phyloP scores from a whole-genome alignment of 208 protist genomes.

The Trypanosoma rangeli region DNA sequence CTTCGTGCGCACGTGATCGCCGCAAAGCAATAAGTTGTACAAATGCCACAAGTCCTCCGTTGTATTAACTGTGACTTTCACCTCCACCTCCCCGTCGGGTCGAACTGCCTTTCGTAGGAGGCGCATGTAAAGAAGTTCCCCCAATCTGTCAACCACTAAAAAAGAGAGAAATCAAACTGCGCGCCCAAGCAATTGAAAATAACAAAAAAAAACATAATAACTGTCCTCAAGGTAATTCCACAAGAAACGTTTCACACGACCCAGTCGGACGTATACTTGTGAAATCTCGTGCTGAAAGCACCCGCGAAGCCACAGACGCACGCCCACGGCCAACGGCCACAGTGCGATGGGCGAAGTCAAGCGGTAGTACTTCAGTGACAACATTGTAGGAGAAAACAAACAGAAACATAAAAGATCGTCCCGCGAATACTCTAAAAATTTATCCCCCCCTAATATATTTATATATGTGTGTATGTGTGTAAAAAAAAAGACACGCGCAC shows the following conservation, averaged over 20 bases:
- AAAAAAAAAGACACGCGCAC: too few species aligned
- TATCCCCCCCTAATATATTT: too few species aligned
- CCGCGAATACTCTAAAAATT: too few species aligned
- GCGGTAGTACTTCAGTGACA: not conserved
- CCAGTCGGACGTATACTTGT: too few species aligned
- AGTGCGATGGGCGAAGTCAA: too few species aligned
- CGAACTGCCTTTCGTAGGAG: conserved; percentile 48
- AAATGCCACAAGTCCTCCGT: conserved; percentile 97
- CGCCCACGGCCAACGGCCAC: too few species aligned
- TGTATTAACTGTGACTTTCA: conserved; percentile 83
- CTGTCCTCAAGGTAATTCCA: too few species aligned
- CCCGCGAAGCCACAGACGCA: too few species aligned
- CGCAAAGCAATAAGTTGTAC: conserved; percentile 95
- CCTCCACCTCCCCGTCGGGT: conserved; percentile 80
- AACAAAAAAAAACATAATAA: conserved; percentile 12
- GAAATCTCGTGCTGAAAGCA: too few species aligned
- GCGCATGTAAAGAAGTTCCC: conserved; percentile 40
- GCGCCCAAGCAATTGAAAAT: not conserved
- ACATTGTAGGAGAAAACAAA: conserved; percentile 12
- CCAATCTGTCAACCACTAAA: not conserved
- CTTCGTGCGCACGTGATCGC: conserved; percentile 72
- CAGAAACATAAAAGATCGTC: too few species aligned
- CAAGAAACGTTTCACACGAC: too few species aligned
- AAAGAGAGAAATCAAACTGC: conserved; percentile 2
- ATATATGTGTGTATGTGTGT: too few species aligned